Evolutionary conservation across 2,329 filamentous ascomycete genomes (phyloP).

Genomic region (Geosmithia flava): DNA sequence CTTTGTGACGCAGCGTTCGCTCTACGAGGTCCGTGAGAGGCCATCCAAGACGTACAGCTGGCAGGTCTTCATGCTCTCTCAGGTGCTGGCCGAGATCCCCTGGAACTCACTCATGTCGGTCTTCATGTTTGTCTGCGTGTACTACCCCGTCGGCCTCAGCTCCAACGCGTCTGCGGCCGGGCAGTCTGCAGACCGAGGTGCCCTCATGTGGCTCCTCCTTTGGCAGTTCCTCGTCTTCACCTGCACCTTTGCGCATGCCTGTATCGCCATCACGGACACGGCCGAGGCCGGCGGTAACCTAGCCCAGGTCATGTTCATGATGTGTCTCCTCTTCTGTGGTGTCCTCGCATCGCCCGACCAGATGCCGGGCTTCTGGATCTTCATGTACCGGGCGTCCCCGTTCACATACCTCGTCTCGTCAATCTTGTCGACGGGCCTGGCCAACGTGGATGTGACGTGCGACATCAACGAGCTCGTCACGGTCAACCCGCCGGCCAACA

Average conservation of each 20-base stretch:
- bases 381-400: slow-evolving; percentile 57
- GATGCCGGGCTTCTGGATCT: slow-evolving; percentile 63
- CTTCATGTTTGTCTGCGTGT: slow-evolving; percentile 26
- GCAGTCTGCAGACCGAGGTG: slow-evolving; percentile 33
- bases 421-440: slow-evolving; percentile 14
- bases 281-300: slow-evolving; percentile 55
- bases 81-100: slow-evolving; percentile 73
- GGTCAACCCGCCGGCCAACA: slow-evolving; percentile 42
- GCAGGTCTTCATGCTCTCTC: slow-evolving; percentile 73
- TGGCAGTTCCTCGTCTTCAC: slow-evolving; percentile 56
- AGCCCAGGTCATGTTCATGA: slow-evolving; percentile 45
- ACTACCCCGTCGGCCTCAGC: slow-evolving; percentile 55
- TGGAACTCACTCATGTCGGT: slow-evolving; percentile 47
- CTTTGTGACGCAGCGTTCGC: slow-evolving; percentile 66
- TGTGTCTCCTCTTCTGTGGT: slow-evolving; percentile 45
- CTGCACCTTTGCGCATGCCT: slow-evolving; percentile 63
- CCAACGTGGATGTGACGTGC: slow-evolving; percentile 29
- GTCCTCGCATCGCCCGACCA: slow-evolving; percentile 46
- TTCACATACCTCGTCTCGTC: slow-evolving; percentile 33
- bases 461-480: slow-evolving; percentile 51
- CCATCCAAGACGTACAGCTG: slow-evolving; percentile 76
- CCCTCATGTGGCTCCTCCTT: slow-evolving; percentile 52
- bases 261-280: slow-evolving; percentile 54
- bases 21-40: slow-evolving; percentile 77
- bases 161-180: slow-evolving; percentile 40